Evolutionary conservation across 73 alveolate genomes (phyloP), one percentile per base, ranked within the genome.

Genomic region (Paramecium tetraurelia): DNA sequence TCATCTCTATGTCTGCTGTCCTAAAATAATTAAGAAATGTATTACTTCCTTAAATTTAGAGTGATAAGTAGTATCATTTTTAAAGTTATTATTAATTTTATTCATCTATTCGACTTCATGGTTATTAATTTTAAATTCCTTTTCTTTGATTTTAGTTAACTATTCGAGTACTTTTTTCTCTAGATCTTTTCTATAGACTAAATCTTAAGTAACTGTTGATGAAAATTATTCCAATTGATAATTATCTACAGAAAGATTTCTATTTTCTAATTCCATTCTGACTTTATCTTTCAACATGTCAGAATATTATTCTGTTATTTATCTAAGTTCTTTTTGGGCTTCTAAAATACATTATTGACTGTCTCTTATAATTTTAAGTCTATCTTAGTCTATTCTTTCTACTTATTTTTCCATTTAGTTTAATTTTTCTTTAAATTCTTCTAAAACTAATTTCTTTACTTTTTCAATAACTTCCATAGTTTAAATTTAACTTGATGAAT

Each of bases 391-490:
- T 41, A 80, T 80, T 24, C 20, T 20, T 80, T 80, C 90, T 22
- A 80, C 90, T 46, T 80, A 24, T 46, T 41, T 41, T 48, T 80
- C 90, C 90, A 80, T 80, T 80, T 44, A 21, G 7, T 46, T 46
- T 43, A 80, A 48, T 48, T 80, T 80, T 22, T 46, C 90, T 35
- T 80, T 80, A 18, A 80, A 43, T 11, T 80, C 90, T 38, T 80
- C 57, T 24, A 80, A 35, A 8, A 48, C 75, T 5, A 46, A 40
- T 20, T 41, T 80, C 38, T 80, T 80, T 1, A 80, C 75, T 80
- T 80, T 80, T 46, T 80, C 90, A 43, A 80, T 46, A 9, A 80
- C 31, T 41, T 80, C 90, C 90, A 80, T 80, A 20, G 90, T 80
- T 80, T 46, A 27, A 80, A 46, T 22, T 21, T 41, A 80, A 31